These are phyloP conservation scores for Xerocomellus amylosporus DNA, from an alignment of 768 basidiomycete genomes.

Conservation along the genomic window DNA sequence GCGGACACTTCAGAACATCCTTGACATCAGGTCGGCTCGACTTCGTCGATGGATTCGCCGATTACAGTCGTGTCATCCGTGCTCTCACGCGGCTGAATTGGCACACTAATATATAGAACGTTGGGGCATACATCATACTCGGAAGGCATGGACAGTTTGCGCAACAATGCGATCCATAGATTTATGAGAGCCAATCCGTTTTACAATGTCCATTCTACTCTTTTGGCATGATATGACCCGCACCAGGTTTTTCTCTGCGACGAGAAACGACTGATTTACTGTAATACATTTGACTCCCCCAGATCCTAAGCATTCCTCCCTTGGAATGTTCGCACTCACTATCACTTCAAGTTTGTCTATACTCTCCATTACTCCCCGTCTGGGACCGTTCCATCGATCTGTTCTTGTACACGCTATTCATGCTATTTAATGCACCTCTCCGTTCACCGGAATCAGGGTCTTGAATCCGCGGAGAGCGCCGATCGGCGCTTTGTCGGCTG, in stretches of 20 bases:
- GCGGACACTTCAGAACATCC: slow-evolving; percentile 19
- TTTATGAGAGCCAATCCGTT: slow-evolving; percentile 18
- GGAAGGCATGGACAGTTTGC: slow-evolving; percentile 21
- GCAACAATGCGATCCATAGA: slow-evolving; percentile 22
- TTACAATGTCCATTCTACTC: slow-evolving; percentile 14
- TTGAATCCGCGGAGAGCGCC: background rate
- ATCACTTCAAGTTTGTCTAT: background rate
- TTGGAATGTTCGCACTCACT: background rate
- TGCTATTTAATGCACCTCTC: slow-evolving; percentile 1
- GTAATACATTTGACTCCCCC: slow-evolving; percentile 10
- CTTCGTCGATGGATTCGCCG: slow-evolving; percentile 36
- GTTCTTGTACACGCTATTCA: slow-evolving; percentile 3
- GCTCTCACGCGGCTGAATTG: slow-evolving; percentile 7
- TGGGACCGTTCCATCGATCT: background rate
- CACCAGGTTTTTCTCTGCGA: slow-evolving; percentile 3
- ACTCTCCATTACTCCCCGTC: background rate
- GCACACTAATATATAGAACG: slow-evolving; percentile 14
- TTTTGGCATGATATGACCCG: slow-evolving; percentile 8
- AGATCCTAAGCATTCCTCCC: background rate
- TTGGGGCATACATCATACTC: slow-evolving; percentile 16
- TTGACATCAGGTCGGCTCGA: slow-evolving; percentile 43
- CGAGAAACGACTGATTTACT: slow-evolving; percentile 10
- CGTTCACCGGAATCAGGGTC: background rate
- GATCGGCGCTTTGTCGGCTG: background rate
- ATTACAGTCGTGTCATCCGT: slow-evolving; percentile 9